A percentile compares a stretch with the other conserved stretches of the same genome.
Evolutionary conservation across 164 flowering plant genomes (phyloP).

Genomic region (Cinnamomum micranthum): DNA sequence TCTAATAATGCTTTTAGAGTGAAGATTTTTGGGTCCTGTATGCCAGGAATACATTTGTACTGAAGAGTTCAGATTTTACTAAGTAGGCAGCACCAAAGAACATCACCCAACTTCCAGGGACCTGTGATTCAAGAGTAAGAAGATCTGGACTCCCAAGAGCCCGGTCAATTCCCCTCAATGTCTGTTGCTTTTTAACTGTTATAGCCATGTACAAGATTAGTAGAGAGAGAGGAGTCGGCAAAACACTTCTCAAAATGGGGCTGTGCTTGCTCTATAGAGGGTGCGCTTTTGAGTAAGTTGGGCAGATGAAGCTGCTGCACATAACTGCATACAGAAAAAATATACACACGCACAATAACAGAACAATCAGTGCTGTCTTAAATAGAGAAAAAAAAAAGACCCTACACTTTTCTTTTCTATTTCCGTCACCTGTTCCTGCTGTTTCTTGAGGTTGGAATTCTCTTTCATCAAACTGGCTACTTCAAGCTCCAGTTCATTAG

Average conservation of each 20-base stretch:
- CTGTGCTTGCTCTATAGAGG: slow-evolving; percentile 42
- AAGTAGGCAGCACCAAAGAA: too few relatives aligned
- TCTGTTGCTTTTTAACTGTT: neutral
- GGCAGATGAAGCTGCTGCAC: slow-evolving; percentile 19
- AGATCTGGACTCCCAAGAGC: too few relatives aligned
- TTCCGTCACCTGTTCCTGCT: slow-evolving; percentile 26
- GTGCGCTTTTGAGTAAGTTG: slow-evolving; percentile 35
- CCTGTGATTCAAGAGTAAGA: too few relatives aligned
- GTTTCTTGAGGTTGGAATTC: slow-evolving; percentile 51
- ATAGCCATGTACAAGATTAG: neutral
- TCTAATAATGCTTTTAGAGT: too few relatives aligned
- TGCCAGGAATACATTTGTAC: too few relatives aligned
- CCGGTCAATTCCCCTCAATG: too few relatives aligned
- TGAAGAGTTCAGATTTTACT: too few relatives aligned
- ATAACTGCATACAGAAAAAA: slow-evolving; percentile 20
- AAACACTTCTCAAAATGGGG: slow-evolving; percentile 48
- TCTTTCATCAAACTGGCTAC: slow-evolving; percentile 44
- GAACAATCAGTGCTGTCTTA: neutral
- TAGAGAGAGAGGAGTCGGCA: neutral
- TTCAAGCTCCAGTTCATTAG: slow-evolving; percentile 58
- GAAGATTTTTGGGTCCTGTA: too few relatives aligned
- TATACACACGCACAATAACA: neutral
- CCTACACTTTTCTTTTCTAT: neutral
- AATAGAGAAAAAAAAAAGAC: too few relatives aligned
- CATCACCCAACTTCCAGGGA: too few relatives aligned